These are phyloP conservation scores for Rhodotorula taiwanensis DNA, from an alignment of 768 basidiomycete genomes.

Conservation along the genomic window DNA sequence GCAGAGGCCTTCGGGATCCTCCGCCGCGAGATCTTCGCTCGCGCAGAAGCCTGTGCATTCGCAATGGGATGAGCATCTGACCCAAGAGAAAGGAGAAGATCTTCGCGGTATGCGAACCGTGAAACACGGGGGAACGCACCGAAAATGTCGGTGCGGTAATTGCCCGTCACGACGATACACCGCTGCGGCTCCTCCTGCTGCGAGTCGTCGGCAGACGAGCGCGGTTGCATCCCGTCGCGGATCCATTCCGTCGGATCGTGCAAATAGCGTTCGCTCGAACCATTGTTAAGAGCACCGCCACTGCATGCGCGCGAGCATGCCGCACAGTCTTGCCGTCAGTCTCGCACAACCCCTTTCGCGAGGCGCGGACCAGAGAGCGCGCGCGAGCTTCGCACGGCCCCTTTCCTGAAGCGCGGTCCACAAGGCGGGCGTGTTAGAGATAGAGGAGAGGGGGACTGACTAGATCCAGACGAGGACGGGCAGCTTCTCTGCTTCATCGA, in stretches of 20 bases:
- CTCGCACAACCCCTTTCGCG: too few species aligned
- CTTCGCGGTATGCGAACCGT: background rate
- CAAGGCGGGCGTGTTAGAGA: too few species aligned
- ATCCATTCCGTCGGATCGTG: slow-evolving; percentile 32
- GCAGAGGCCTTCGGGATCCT: slow-evolving; percentile 8
- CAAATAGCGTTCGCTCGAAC: slow-evolving; percentile 13
- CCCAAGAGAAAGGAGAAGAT: background rate
- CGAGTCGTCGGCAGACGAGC: too few species aligned
- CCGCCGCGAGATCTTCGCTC: background rate
- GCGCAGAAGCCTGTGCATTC: slow-evolving; percentile 18
- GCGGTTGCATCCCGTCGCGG: background rate
- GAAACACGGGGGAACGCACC: background rate
- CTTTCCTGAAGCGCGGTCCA: too few species aligned
- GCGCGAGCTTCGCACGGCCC: too few species aligned
- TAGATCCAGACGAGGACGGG: slow-evolving; percentile 52
- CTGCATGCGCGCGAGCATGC: too few species aligned
- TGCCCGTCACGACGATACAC: slow-evolving; percentile 37
- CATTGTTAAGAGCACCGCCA: slow-evolving; percentile 31
- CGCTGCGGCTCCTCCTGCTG: slow-evolving; percentile 1
- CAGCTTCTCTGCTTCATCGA: slow-evolving; percentile 39
- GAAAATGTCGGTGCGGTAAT: slow-evolving; percentile 22
- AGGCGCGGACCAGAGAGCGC: too few species aligned
- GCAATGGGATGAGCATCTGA: background rate
- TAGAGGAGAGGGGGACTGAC: slow-evolving; percentile 44
- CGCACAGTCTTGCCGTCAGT: too few species aligned